Evolutionary conservation across 352 stramenopile genomes (phyloP), one percentile per base, ranked within the genome.

Genomic region (Globisporangium parvum): DNA sequence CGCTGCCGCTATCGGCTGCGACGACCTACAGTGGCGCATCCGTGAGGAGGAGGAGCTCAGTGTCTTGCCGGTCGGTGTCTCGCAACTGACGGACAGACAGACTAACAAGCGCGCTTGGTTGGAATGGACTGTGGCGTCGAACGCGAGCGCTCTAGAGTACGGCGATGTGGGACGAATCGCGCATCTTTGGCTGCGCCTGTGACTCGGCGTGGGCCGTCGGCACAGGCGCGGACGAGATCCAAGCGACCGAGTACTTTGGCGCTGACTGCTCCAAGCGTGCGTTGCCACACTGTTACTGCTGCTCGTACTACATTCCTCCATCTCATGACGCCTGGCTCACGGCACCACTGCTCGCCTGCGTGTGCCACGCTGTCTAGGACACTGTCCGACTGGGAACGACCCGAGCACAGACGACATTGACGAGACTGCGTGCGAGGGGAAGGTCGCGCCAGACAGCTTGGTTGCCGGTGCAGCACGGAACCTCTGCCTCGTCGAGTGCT

Each of bases 401-500:
- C 88, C 87, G 0, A 65, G 76, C 9, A 95, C 73, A 0, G 61
- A 47, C 6, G 31, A 10, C 47, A 54, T 50, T 18, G 72, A 95
- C 57, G 88, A 96, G 67, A 93, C 79, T 10, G 60, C 94, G 41
- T 96, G 90, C 59, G 55, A 71, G 0, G 76, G 73, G 28, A 69
- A 75, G 15, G 59, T 59, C 14, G 67, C 80, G 2, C 59, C 69
- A 1, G 78, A 70, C 12, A 71, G 81, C 3, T 66, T 65, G 11
- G 59, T 58, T 0, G 53, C 74, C 2, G 88, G 88, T 1, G 56
- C 41, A 8, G 37, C 61, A 28, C 86, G 86, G 14, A 98, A 98
- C 67, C 41, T 90, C 12, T 98, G 91, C 62, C 85, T 97, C 39
- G 72, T 95, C 17, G 91, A 98, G 55, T 98, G 92, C 66, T 95